A percentile compares a stretch with the other conserved stretches of the same genome.
phyloP scores from a whole-genome alignment of 768 basidiomycete genomes.

The Leucocoprinus leucothites region DNA sequence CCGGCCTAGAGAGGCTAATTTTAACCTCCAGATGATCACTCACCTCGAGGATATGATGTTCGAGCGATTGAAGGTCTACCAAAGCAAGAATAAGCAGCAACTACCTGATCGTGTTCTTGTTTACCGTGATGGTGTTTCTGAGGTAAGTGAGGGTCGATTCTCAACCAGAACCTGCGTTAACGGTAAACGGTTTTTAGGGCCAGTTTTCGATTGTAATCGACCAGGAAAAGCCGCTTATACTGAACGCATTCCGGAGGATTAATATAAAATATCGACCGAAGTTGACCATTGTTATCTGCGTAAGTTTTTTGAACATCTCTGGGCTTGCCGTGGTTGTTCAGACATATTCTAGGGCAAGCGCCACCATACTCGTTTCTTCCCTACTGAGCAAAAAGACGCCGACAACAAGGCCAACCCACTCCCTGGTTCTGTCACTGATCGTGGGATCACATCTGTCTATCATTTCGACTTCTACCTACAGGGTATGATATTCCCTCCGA shows the following conservation, averaged over 20 bases:
- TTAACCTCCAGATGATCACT: constrained; percentile 64
- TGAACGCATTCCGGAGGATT: constrained; percentile 53
- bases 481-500: constrained; percentile 32
- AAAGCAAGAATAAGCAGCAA: constrained; percentile 40
- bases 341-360: constrained; percentile 36
- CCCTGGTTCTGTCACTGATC: constrained; percentile 80
- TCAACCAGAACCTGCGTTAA: neutral
- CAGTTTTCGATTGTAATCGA: constrained; percentile 65
- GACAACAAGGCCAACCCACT: constrained; percentile 71
- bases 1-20: neutral
- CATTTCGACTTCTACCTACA: constrained; percentile 70
- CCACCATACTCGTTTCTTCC: constrained; percentile 62
- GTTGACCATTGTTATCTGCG: constrained; percentile 75
- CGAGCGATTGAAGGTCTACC: constrained; percentile 58
- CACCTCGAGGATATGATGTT: constrained; percentile 62
- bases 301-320: constrained; percentile 36
- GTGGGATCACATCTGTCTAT: constrained; percentile 67
- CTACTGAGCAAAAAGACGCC: constrained; percentile 45
- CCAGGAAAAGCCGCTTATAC: constrained; percentile 64
- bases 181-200: constrained; percentile 44
- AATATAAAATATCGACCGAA: constrained; percentile 46
- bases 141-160: constrained; percentile 40
- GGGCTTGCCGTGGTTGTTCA: constrained; percentile 3
- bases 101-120: constrained; percentile 65
- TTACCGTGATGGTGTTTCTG: constrained; percentile 82